phyloP scores from a whole-genome alignment of 192 early-diverging fungal species.

The Coemansia guatemalensis region DNA sequence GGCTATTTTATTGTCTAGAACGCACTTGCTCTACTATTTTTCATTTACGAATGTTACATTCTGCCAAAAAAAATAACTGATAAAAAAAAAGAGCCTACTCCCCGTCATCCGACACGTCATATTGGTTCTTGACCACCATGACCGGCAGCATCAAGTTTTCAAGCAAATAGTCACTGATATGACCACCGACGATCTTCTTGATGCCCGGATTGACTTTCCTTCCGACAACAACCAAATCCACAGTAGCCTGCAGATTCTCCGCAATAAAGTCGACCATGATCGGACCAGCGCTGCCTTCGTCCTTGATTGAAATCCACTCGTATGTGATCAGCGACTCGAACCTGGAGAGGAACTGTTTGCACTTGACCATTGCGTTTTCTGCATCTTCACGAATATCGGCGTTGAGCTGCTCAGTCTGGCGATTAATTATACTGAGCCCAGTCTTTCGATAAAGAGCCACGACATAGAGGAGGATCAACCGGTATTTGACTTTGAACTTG shows the following conservation, averaged over 20 bases:
- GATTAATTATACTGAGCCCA: slow-evolving; percentile 43
- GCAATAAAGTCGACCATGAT: slow-evolving; percentile 44
- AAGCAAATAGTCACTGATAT: slow-evolving; percentile 45
- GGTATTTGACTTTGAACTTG: slow-evolving; percentile 51
- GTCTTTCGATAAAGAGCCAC: slow-evolving; percentile 46
- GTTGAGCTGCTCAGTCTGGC: slow-evolving; percentile 52
- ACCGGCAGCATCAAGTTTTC: slow-evolving; percentile 35
- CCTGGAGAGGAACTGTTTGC: slow-evolving; percentile 54
- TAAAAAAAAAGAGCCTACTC: neutral
- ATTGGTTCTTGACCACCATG: slow-evolving; percentile 55
- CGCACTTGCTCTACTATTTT: neutral
- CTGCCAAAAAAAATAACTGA: neutral
- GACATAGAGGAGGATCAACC: slow-evolving; percentile 49
- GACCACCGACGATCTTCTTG: slow-evolving; percentile 40
- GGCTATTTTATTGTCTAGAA: neutral
- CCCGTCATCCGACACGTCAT: slow-evolving; percentile 51
- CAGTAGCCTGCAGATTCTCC: slow-evolving; percentile 30
- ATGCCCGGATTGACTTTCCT: slow-evolving; percentile 24
- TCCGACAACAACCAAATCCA: slow-evolving; percentile 48
- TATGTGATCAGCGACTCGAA: slow-evolving; percentile 50
- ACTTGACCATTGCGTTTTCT: slow-evolving; percentile 40
- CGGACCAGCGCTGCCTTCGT: slow-evolving; percentile 45
- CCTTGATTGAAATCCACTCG: slow-evolving; percentile 55
- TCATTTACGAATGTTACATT: neutral
- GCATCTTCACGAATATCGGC: slow-evolving; percentile 53